A percentile compares a stretch with the other conserved stretches of the same genome.
phyloP scores from a whole-genome alignment of 2,329 filamentous ascomycete genomes.

The Colletotrichum sansevieriae region DNA sequence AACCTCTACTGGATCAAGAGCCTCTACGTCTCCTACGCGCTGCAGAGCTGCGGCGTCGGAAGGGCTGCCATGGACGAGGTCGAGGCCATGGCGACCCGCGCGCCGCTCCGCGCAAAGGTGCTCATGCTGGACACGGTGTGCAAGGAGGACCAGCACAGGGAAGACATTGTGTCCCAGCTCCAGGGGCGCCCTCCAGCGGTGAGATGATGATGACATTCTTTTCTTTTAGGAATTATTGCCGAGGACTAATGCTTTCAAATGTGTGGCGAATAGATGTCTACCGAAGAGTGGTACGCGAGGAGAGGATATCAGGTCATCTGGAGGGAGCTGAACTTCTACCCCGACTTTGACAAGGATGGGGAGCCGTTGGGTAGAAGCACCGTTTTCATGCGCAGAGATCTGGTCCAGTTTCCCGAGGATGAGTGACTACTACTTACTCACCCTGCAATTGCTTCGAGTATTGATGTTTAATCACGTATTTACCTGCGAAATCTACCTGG shows the following conservation, averaged over 20 bases:
- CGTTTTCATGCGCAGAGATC: slow-evolving; percentile 31
- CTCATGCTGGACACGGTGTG: slow-evolving; percentile 47
- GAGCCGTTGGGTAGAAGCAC: slow-evolving; percentile 13
- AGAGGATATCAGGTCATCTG: slow-evolving; percentile 47
- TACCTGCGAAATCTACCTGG: too few species aligned
- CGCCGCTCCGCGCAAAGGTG: slow-evolving; percentile 45
- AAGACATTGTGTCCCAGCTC: background rate
- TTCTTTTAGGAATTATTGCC: background rate
- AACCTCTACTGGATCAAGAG: slow-evolving; percentile 49
- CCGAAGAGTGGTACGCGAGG: slow-evolving; percentile 49
- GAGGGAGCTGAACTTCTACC: slow-evolving; percentile 41
- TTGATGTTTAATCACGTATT: too few species aligned
- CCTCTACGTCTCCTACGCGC: slow-evolving; percentile 45
- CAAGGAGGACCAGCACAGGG: slow-evolving; percentile 43
- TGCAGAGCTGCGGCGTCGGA: slow-evolving; percentile 47
- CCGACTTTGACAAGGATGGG: slow-evolving; percentile 20
- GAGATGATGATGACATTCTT: background rate
- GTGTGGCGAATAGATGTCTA: slow-evolving; percentile 42
- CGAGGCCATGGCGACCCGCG: slow-evolving; percentile 46
- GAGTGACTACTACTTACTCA: background rate
- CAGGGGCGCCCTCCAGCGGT: background rate
- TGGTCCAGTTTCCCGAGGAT: background rate
- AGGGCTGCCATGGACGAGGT: slow-evolving; percentile 48
- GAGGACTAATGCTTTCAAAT: background rate
- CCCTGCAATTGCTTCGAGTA: too few species aligned